Base-by-base conservation (phyloP, 164 flowering plant species). In the Umbilicus rupestris region DNA sequence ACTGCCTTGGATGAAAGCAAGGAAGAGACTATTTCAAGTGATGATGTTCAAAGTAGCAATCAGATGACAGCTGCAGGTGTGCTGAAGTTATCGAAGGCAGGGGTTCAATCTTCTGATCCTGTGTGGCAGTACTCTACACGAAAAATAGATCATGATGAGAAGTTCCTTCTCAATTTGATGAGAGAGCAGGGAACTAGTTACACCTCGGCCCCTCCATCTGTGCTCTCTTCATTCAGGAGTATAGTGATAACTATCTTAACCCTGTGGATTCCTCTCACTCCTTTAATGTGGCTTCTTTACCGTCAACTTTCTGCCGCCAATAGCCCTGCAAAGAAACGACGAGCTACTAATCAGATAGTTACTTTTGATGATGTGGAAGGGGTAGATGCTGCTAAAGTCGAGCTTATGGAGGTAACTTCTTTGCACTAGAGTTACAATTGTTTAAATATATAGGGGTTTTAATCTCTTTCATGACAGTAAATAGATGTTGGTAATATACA, bases 311-410 rank as follows among this genome's bases (percentile, higher is more conserved):
- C 91, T 71, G 82, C 86, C 70, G 80, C 85, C 49, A 89, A 84
- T 77, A 87, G 90, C 72, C 96, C 89, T 1, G 99, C 90, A n/a
- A 94, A 70, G 78, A 91, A 85, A 74, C 79, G 87, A 64, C 73
- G 75, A 16, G 78, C 93, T 5, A 83, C 74, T 63, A 82, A 70
- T 70, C 87, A 82, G 76, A 69, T 73, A 20, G 89, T 88, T 57
- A 71, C 80, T 71, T 94, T 94, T 78, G 89, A 88, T 66, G 99
- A 94, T 72, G 99, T 94, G 67, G 97, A 94, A 77, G 99, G 99
- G 46, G 97, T 94, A 72, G 97, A 87, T 77, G 68, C 83, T 73
- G 97, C 99, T 20, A 94, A 94, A 74, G 71, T 81, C 30, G 99
- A 94, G 80, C 99, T 91, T 59, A 80, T 88, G 95, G 99, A 94